phyloP scores from a whole-genome alignment of 2,329 filamentous ascomycete species.

The Stachybotrys chlorohalonatus region DNA sequence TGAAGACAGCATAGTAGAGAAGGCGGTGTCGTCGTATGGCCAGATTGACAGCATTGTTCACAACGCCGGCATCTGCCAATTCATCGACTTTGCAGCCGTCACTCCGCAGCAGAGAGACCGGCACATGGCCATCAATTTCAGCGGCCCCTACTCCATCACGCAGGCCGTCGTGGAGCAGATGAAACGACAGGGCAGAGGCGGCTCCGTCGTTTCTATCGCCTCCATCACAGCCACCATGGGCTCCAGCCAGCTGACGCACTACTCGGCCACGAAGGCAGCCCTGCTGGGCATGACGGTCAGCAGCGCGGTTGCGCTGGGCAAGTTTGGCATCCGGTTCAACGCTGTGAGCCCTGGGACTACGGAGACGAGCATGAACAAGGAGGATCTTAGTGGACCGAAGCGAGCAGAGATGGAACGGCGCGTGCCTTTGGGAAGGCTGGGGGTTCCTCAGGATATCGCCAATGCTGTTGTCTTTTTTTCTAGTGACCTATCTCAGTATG shows the following conservation, averaged over 20 bases:
- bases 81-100: slow-evolving; percentile 2
- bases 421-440: slow-evolving; percentile 2
- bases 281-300: slow-evolving; percentile 2
- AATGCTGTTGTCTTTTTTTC: slow-evolving; percentile 3
- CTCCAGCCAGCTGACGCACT: slow-evolving; percentile 1
- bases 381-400: slow-evolving; percentile 3
- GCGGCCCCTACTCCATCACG: slow-evolving; percentile 2
- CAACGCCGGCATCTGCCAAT: slow-evolving; percentile 3
- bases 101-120: not conserved
- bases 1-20: too few relatives aligned
- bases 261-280: slow-evolving; percentile 2
- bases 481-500: slow-evolving; percentile 2
- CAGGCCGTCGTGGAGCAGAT: slow-evolving; percentile 3
- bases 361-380: slow-evolving; percentile 2
- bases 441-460: slow-evolving; percentile 2
- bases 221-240: slow-evolving; percentile 1
- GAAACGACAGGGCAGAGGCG: slow-evolving; percentile 1
- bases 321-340: slow-evolving; percentile 1
- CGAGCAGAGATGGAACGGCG: slow-evolving; percentile 1
- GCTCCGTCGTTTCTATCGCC: slow-evolving; percentile 2
- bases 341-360: slow-evolving; percentile 1
- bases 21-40: not conserved
- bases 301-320: slow-evolving; percentile 1
- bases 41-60: slow-evolving; percentile 2
- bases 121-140: slow-evolving; percentile 2